Evolutionary conservation across 1,139 yeast species (phyloP).

Genomic region (Debaryomycetaceae sp.): DNA sequence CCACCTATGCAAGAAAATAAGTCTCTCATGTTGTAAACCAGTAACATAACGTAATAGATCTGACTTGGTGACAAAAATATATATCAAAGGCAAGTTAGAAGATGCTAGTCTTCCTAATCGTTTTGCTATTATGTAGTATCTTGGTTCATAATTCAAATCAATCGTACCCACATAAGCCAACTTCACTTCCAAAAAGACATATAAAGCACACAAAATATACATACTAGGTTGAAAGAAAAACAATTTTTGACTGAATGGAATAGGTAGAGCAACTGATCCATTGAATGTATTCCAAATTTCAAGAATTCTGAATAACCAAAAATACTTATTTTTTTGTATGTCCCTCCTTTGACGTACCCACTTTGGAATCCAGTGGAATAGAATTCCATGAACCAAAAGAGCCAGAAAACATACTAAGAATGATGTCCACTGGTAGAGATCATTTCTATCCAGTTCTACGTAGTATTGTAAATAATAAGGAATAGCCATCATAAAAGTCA

Average conservation of each 20-base stretch:
- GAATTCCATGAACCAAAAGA: slow-evolving; percentile 35
- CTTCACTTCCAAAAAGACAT: slow-evolving; percentile 25
- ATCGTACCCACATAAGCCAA: slow-evolving; percentile 27
- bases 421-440: slow-evolving; percentile 35
- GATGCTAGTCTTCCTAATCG: slow-evolving; percentile 41
- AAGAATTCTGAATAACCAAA: slow-evolving; percentile 22
- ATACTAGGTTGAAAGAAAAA: slow-evolving; percentile 43
- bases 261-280: slow-evolving; percentile 18
- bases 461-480: slow-evolving; percentile 29
- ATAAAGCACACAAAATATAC: slow-evolving; percentile 22
- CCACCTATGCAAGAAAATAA: slow-evolving; percentile 44
- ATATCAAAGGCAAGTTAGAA: slow-evolving; percentile 41
- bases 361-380: slow-evolving; percentile 43
- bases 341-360: slow-evolving; percentile 7
- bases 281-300: slow-evolving; percentile 29
- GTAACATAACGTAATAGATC: slow-evolving; percentile 38
- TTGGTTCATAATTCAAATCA: slow-evolving; percentile 40
- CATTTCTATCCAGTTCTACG: slow-evolving; percentile 35
- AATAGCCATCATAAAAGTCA: slow-evolving; percentile 17
- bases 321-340: slow-evolving; percentile 3
- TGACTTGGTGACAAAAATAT: slow-evolving; percentile 36
- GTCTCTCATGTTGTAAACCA: slow-evolving; percentile 42
- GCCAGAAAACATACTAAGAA: slow-evolving; percentile 24
- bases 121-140: slow-evolving; percentile 39
- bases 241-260: slow-evolving; percentile 15